Evolutionary conservation across 2,329 filamentous ascomycete genomes (phyloP), one percentile per base, ranked within the genome.

Genomic region (Diaporthe citriasiana): DNA sequence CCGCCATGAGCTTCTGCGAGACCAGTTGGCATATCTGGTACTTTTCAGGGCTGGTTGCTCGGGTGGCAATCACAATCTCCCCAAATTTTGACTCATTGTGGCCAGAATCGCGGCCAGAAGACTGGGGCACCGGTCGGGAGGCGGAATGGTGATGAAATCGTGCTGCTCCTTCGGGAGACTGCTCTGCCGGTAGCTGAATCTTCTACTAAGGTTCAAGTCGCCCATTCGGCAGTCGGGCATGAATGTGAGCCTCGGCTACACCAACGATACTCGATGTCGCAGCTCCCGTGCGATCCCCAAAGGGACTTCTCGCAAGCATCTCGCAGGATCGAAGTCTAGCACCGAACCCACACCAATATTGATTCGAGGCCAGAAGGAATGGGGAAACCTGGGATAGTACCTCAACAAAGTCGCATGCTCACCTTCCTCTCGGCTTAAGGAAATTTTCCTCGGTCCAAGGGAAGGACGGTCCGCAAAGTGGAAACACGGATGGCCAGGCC

Each of bases 381-480:
- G 60, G 42, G 35, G 27, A 50, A 50, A 33, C 27, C 22, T n/a
- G 60, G 17, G 42, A 38, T 19, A 15, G n/a, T 17, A n/a, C 22
- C 42, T 50, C 17, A 8, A 17, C 4, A 25, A 33, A 15, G 22
- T 30, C 27, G 30, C n/a, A 35, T 15, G 22, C 60, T 42, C 60
- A 33, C 42, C 40, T 35, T 19, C 40, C 25, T 47, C 40, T 59
- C 56, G 56, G 59, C 42, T 5, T 9, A 19, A 30, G 27, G 27
- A 66, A 50, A 35, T 51, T 35, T 35, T 35, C 30, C 13, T 35
- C 42, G 57, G 42, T 6, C 59, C 59, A 65, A 47, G 59, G 59
- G 59, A 33, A 47, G 5, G 59, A 25, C 59, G 59, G 42, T 65
- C 59, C 59, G 59, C 59, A 65, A 65, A 50, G 59, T 65, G 59